phyloP scores from a whole-genome alignment of 805 yeast genomes.

The Starmerella davenportii region DNA sequence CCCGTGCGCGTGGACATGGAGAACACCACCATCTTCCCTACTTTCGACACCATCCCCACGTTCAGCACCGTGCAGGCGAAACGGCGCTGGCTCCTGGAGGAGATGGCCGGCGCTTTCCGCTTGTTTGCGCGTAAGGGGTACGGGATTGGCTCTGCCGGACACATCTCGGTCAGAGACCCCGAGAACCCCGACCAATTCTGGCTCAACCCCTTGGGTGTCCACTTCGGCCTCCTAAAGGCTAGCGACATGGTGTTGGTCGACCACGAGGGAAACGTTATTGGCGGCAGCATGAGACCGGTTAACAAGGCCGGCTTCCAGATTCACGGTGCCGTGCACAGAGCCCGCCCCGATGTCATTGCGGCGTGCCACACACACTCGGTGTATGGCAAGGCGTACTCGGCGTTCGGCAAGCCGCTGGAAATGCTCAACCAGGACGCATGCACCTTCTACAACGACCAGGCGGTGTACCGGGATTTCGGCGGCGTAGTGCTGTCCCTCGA shows the following conservation, averaged over 20 bases:
- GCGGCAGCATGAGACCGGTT: constrained; percentile 37
- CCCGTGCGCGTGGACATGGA: constrained; percentile 1
- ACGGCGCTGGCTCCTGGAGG: constrained; percentile 26
- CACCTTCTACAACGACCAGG: constrained; percentile 43
- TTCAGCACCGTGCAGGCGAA: constrained; percentile 12
- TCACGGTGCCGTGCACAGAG: constrained; percentile 48
- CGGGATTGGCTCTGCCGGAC: constrained; percentile 70
- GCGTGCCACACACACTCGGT: constrained; percentile 56
- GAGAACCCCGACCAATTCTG: constrained; percentile 64
- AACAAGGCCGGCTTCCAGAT: constrained; percentile 57
- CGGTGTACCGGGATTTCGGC: constrained; percentile 53
- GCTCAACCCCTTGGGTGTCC: constrained; percentile 78
- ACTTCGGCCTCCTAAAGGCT: constrained; percentile 43
- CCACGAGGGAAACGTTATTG: constrained; percentile 44
- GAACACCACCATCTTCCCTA: constrained; percentile 9
- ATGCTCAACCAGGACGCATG: constrained; percentile 72
- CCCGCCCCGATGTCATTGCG: constrained; percentile 52
- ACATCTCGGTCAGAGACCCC: constrained; percentile 72
- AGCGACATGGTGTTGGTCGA: constrained; percentile 47
- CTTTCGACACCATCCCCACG: constrained; percentile 11
- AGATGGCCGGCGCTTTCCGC: constrained; percentile 74
- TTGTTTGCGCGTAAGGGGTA: constrained; percentile 63
- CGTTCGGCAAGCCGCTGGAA: constrained; percentile 49
- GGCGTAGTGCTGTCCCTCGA: constrained; percentile 56
- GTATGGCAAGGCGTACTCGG: constrained; percentile 46